Evolutionary conservation across 495 filamentous ascomycete species (phyloP).

Genomic region (Durotheca rogersii): DNA sequence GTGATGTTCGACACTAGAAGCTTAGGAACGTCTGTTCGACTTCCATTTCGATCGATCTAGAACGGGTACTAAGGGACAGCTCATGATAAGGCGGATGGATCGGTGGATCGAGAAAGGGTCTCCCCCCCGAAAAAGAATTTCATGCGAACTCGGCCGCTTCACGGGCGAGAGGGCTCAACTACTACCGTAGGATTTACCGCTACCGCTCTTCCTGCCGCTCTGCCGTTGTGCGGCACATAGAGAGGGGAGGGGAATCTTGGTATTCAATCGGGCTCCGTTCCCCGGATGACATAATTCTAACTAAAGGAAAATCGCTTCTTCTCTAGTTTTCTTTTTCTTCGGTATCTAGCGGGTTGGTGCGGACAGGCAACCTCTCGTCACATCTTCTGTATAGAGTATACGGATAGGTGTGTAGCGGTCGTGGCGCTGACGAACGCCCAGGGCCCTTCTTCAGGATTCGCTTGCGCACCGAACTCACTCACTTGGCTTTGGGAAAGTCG

Average conservation of each 20-base stretch:
- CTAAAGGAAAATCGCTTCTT: background rate
- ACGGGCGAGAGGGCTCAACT: no score
- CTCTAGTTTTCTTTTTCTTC: no score
- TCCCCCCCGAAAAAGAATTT: no score
- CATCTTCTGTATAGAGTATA: background rate
- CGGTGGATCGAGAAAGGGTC: slow-evolving; percentile 9
- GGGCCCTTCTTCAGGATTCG: background rate
- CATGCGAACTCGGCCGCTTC: slow-evolving; percentile 9
- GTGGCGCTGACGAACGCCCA: background rate
- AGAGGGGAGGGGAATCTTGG: slow-evolving; percentile 17
- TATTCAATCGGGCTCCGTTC: slow-evolving; percentile 4
- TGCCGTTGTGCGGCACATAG: slow-evolving; percentile 25
- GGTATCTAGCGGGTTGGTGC: background rate
- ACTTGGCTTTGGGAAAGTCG: background rate
- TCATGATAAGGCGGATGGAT: slow-evolving; percentile 18
- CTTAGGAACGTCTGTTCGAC: slow-evolving; percentile 5
- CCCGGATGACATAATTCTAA: slow-evolving; percentile 20
- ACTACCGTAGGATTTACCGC: slow-evolving; percentile 11
- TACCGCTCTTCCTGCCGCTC: no score
- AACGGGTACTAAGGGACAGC: slow-evolving; percentile 3
- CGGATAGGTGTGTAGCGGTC: no score
- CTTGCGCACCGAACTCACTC: background rate
- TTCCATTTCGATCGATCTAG: slow-evolving; percentile 22
- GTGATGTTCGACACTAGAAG: slow-evolving; percentile 1
- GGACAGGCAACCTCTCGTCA: background rate